Base-by-base conservation (phyloP, 768 basidiomycete genomes). In the Leucocoprinus birnbaumii region DNA sequence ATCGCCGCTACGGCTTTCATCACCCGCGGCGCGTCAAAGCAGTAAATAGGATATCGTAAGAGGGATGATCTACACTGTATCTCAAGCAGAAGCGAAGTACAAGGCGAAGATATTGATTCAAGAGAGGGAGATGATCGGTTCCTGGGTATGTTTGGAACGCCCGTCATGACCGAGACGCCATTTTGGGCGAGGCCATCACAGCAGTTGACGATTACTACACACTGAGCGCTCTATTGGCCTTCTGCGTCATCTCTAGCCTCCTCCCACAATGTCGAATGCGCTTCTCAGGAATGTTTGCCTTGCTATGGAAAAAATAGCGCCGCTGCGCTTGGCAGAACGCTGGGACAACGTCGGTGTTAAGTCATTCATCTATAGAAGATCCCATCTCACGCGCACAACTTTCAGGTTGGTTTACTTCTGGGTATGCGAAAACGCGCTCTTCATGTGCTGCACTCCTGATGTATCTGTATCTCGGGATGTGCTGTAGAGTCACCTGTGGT, bases 311-410 rank as follows among this genome's bases (percentile, higher is more conserved):
- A 80, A 84, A 24, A 89, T 97, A 59, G 94, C 94, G 1, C 95
- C 95, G 2, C 78, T 93, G 19, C 76, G 82, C 35, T 77, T 97
- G 7, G 94, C 95, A 16, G 94, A 89, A 60, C 83, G 80, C 58
- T 98, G 95, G 94, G 95, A 98, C 65, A 98, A 98, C 71, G 94
- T 97, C 60, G 72, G 89, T 72, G 41, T 51, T 38, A 35, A 53
- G 21, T 60, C 37, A 26, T 27, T 51, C 46, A 31, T 44, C 40
- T 53, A 40, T 50, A 48, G 56, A 51, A 57, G 62, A 46, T 44
- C 42, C 21, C 48, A 51, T 60, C 49, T 63, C 24, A 59, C 42
- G 22, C 35, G 6, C 5, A 31, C 31, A 6, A 14, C 53, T 60
- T 50, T 42, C 62, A 90, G 89, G 86, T 89, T 51, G 89, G 89